Conservation (phyloP, 2,329 filamentous ascomycete species). For the Pleurostoma richardsiae region DNA sequence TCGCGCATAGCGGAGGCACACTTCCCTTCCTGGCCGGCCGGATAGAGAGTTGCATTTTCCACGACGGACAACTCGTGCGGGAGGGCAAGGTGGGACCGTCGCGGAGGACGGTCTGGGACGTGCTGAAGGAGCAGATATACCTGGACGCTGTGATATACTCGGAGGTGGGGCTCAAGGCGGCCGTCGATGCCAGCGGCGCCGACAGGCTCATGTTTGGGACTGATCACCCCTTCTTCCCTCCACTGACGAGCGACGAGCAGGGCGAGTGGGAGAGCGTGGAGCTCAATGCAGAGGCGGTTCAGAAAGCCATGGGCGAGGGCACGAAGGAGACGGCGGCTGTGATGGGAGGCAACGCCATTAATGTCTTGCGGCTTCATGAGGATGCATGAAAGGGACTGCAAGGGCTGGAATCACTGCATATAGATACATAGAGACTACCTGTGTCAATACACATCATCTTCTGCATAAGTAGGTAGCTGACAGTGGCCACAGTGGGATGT, state of each 20-base stretch:
- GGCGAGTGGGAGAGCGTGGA: constrained; percentile 67
- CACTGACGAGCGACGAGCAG: constrained; percentile 55
- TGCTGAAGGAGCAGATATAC: constrained; percentile 69
- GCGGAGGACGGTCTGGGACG: constrained; percentile 50
- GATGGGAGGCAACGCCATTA: constrained; percentile 21
- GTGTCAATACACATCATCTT: no score
- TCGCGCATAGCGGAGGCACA: constrained; percentile 86
- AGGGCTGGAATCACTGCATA: background rate
- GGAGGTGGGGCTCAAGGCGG: constrained; percentile 66
- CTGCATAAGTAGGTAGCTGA: no score
- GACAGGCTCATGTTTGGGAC: constrained; percentile 77
- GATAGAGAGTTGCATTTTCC: constrained; percentile 80
- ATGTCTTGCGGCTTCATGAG: constrained; percentile 16
- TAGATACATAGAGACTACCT: background rate
- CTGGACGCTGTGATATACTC: constrained; percentile 85
- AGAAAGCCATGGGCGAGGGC: constrained; percentile 15
- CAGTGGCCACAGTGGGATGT: no score
- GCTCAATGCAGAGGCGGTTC: constrained; percentile 28
- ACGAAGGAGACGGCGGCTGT: constrained; percentile 14
- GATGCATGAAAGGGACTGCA: constrained; percentile 4
- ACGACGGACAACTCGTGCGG: constrained; percentile 70
- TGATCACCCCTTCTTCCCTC: constrained; percentile 83
- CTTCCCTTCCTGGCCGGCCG: constrained; percentile 83
- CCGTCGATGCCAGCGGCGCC: constrained; percentile 59
- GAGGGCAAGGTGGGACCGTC: constrained; percentile 48